Evolutionary conservation across 495 filamentous ascomycete genomes (phyloP).

Genomic region (Neurospora tetrasperma): DNA sequence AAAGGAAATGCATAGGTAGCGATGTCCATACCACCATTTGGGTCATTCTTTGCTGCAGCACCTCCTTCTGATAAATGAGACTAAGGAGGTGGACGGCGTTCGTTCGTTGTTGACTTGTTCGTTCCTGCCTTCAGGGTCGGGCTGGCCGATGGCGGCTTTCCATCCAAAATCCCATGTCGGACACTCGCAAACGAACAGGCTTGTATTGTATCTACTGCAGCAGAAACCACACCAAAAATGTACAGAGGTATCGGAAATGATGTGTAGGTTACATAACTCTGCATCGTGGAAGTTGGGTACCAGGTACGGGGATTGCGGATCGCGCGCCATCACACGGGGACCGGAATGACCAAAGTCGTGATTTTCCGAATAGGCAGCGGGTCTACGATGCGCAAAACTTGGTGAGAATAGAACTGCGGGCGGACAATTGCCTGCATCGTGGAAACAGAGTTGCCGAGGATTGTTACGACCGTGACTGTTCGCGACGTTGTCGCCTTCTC

Average conservation of each 20-base stretch:
- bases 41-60: neutral
- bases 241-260: fast-evolving
- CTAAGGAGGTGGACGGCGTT: too few species aligned
- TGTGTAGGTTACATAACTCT: neutral
- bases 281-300: neutral
- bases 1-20: too few species aligned
- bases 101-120: neutral
- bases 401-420: too few species aligned
- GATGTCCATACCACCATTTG: too few species aligned
- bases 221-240: neutral
- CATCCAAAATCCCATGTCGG: neutral
- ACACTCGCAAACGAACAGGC: neutral
- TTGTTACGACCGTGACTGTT: neutral
- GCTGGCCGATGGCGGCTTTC: neutral
- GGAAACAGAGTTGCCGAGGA: neutral
- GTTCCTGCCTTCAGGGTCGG: neutral
- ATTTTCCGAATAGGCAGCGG: too few species aligned
- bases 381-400: too few species aligned
- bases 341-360: too few species aligned
- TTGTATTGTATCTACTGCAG: neutral
- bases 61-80: neutral
- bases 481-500: neutral
- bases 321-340: too few species aligned
- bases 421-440: too few species aligned
- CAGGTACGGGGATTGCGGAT: neutral